These are phyloP conservation scores for Delphinella strobiligena DNA, from an alignment of 2,329 filamentous ascomycete species.

Conservation along the genomic window DNA sequence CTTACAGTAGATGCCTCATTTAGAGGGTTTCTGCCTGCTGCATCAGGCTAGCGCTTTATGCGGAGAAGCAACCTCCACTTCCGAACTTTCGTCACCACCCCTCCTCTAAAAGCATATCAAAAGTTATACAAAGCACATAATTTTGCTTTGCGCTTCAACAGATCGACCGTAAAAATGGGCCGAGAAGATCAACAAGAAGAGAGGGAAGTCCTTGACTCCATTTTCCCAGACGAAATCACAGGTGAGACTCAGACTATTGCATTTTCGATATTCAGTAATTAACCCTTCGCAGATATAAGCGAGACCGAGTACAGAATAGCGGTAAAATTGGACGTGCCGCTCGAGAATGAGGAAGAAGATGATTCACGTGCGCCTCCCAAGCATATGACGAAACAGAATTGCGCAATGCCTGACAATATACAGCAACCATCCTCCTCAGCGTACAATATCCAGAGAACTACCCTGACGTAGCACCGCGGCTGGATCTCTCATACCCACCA, in stretches of 20 bases:
- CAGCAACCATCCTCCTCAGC: slow-evolving; percentile 63
- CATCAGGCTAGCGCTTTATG: background rate
- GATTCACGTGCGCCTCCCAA: slow-evolving; percentile 41
- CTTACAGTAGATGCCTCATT: too few species aligned
- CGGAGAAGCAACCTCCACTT: background rate
- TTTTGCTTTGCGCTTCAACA: background rate
- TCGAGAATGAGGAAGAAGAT: slow-evolving; percentile 45
- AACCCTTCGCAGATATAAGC: slow-evolving; percentile 58
- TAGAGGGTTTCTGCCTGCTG: too few species aligned
- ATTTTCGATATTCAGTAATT: background rate
- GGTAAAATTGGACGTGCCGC: slow-evolving; percentile 63
- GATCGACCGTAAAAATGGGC: slow-evolving; percentile 27
- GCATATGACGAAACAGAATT: background rate
- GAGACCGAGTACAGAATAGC: slow-evolving; percentile 81
- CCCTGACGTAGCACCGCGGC: slow-evolving; percentile 71
- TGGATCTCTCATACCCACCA: slow-evolving; percentile 66
- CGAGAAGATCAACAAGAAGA: slow-evolving; percentile 87
- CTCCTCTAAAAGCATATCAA: background rate
- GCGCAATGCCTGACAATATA: background rate
- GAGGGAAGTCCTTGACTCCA: slow-evolving; percentile 93
- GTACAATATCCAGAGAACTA: slow-evolving; percentile 85
- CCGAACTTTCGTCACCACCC: background rate
- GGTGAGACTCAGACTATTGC: slow-evolving; percentile 36
- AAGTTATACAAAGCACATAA: background rate
- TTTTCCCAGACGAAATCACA: slow-evolving; percentile 95